phyloP scores from a whole-genome alignment of 2,329 filamentous ascomycete species.

The Trichoderma atrobrunneum region DNA sequence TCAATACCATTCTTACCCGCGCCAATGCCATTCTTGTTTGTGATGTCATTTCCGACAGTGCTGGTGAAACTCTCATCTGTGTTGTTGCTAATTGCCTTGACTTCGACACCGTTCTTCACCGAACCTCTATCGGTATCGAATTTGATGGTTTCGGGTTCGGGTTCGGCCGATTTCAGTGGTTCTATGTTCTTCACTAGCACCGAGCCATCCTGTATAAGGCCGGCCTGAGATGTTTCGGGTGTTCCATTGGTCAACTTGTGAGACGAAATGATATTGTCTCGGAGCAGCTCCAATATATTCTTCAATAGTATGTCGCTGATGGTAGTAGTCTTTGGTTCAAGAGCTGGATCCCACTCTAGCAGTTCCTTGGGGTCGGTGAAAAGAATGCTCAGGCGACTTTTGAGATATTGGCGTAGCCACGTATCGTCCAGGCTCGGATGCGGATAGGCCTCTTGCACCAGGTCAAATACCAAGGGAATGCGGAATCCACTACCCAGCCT shows the following conservation, averaged over 20 bases:
- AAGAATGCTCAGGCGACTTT: not conserved
- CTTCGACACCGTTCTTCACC: not conserved
- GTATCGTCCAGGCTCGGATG: not conserved
- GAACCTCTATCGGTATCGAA: not conserved
- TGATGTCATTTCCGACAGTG: not conserved
- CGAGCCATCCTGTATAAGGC: not conserved
- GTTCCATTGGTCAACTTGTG: not conserved
- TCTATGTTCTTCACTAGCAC: not conserved
- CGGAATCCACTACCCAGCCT: not conserved
- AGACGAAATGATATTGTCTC: not conserved
- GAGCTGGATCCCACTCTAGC: not conserved
- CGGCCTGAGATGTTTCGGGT: not conserved
- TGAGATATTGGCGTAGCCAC: constrained; percentile 15
- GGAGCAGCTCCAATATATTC: constrained; percentile 1
- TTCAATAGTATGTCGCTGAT: constrained; percentile 11
- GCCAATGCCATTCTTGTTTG: not conserved
- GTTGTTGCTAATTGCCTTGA: not conserved
- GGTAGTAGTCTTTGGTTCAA: not conserved
- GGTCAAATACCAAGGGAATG: constrained; percentile 4
- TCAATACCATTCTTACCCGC: not conserved
- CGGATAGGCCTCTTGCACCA: not conserved
- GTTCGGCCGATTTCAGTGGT: not conserved
- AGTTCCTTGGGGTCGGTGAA: not conserved
- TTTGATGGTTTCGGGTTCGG: not conserved
- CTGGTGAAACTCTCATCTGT: not conserved